Evolutionary conservation across 139 green algal genomes (phyloP).

Genomic region (Trebouxia sp.): DNA sequence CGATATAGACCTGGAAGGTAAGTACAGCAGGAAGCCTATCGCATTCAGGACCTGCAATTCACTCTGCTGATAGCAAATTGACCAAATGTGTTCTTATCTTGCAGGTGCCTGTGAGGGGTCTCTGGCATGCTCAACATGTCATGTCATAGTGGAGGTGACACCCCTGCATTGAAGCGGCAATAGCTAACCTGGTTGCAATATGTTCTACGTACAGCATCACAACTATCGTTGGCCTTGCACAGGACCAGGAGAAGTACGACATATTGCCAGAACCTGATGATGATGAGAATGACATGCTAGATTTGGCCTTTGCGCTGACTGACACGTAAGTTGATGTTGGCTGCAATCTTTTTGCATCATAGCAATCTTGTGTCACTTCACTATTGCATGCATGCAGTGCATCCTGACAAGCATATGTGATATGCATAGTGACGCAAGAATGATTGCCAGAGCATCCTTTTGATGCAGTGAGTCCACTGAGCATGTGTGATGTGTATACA

Average conservation of each 20-base stretch:
- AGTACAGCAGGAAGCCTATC: neutral
- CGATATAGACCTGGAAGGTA: slow-evolving; percentile 97
- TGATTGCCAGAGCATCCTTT: slow-evolving; percentile 42
- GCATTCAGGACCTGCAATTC: neutral
- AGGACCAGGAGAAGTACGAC: slow-evolving; percentile 87
- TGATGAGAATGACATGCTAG: slow-evolving; percentile 99
- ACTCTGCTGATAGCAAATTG: too few relatives aligned
- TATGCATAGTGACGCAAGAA: too few relatives aligned
- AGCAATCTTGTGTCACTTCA: too few relatives aligned
- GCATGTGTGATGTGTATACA: too few relatives aligned
- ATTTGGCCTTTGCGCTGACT: slow-evolving; percentile 97
- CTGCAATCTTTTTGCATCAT: neutral
- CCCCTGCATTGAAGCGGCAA: neutral
- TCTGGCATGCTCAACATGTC: slow-evolving; percentile 97
- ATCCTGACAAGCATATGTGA: too few relatives aligned
- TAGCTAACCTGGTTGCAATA: neutral
- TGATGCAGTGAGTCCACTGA: too few relatives aligned
- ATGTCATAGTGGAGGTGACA: slow-evolving; percentile 88
- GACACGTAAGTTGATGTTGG: slow-evolving; percentile 79
- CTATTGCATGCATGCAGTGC: too few relatives aligned
- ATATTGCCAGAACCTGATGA: slow-evolving; percentile 88
- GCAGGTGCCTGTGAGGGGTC: slow-evolving; percentile 95
- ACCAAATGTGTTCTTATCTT: too few relatives aligned
- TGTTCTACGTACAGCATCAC: neutral
- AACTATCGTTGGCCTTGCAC: neutral